Evolutionary conservation across 2,329 filamentous ascomycete genomes (phyloP).

Genomic region (Pseudogymnoascus pannorum): DNA sequence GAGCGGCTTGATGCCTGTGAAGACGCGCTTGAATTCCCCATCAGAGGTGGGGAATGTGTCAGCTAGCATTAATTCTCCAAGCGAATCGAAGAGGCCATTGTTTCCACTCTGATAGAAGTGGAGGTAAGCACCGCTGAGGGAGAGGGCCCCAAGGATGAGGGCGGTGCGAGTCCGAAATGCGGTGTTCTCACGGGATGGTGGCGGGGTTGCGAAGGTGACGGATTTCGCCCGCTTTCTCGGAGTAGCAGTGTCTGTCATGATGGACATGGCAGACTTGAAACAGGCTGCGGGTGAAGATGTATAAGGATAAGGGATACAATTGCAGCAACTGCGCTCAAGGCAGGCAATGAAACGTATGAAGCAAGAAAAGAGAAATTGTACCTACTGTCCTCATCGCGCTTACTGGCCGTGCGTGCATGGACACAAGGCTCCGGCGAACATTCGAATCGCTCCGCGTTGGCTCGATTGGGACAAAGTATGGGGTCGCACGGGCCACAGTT

Average conservation of each 20-base stretch:
- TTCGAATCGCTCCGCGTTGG: neutral
- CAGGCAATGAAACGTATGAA: neutral
- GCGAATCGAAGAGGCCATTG: neutral
- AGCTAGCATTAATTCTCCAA: neutral
- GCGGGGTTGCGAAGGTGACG: neutral
- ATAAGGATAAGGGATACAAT: neutral
- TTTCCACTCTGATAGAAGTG: neutral
- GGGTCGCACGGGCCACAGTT: neutral
- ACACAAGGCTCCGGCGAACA: neutral
- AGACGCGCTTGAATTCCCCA: conserved; percentile 10
- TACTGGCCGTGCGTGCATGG: conserved; percentile 5
- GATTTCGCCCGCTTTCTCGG: conserved; percentile 1
- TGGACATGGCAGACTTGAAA: neutral
- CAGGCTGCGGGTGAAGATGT: neutral
- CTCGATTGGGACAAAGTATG: neutral
- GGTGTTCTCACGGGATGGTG: neutral
- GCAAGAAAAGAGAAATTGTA: neutral
- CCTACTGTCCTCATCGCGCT: neutral
- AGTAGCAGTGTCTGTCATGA: neutral
- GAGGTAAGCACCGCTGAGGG: neutral
- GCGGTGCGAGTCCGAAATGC: neutral
- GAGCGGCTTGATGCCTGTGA: conserved; percentile 5
- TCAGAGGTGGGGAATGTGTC: neutral
- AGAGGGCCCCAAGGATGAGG: neutral
- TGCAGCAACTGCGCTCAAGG: neutral